Evolutionary conservation across 2,329 filamentous ascomycete species (phyloP).

Genomic region (Colletotrichum acutatum): DNA sequence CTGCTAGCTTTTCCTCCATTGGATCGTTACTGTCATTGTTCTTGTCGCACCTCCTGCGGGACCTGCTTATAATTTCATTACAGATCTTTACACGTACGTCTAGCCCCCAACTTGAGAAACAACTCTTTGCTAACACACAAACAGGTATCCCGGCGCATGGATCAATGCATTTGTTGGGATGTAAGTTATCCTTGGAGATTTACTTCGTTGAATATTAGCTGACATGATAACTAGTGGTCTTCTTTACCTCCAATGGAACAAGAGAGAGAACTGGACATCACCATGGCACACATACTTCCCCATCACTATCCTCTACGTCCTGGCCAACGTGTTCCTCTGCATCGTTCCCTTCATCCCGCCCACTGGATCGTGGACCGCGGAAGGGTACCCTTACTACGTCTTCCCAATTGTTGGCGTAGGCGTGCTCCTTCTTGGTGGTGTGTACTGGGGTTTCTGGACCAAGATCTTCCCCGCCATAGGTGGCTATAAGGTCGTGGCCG

Average conservation of each 20-base stretch:
- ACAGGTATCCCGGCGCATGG: constrained; percentile 60
- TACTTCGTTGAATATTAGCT: neutral
- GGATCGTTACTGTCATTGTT: constrained; percentile 72
- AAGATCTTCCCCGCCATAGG: constrained; percentile 60
- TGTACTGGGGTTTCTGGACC: constrained; percentile 66
- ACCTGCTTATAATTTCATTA: constrained; percentile 75
- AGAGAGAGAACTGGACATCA: constrained; percentile 63
- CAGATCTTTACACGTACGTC: constrained; percentile 57
- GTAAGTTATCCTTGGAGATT: neutral
- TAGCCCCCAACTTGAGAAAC: too few species aligned
- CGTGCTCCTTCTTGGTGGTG: constrained; percentile 59
- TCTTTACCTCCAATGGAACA: constrained; percentile 61
- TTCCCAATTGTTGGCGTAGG: constrained; percentile 66
- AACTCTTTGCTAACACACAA: neutral
- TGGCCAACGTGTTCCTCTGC: constrained; percentile 63
- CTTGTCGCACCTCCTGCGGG: constrained; percentile 75
- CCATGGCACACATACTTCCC: constrained; percentile 63
- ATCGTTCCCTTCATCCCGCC: constrained; percentile 67
- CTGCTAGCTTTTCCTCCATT: constrained; percentile 68
- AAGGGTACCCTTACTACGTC: constrained; percentile 66
- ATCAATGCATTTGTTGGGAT: constrained; percentile 61
- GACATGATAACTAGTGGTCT: constrained; percentile 50
- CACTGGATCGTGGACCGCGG: constrained; percentile 55
- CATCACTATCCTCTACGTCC: constrained; percentile 58
- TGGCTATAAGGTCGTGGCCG: constrained; percentile 60